phyloP scores from a whole-genome alignment of 2,329 filamentous ascomycete species.

The Pyricularia sp. region DNA sequence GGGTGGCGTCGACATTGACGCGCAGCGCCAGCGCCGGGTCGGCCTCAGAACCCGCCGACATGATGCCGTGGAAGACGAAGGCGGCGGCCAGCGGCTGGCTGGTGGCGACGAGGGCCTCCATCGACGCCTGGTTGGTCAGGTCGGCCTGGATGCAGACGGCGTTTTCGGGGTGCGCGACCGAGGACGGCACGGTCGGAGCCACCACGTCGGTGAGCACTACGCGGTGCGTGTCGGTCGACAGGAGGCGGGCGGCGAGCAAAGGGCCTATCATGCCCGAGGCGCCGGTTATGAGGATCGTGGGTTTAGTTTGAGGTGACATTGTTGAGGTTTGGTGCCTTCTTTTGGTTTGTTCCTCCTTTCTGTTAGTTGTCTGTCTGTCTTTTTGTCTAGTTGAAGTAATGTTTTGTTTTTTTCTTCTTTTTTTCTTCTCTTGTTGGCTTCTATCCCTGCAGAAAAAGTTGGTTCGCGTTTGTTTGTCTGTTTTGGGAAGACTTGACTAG shows the following conservation, averaged over 20 bases:
- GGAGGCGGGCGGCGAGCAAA: constrained; percentile 27
- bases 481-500: no score
- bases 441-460: no score
- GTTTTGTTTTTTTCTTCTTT: no score
- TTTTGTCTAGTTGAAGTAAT: no score
- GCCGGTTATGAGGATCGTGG: constrained; percentile 22
- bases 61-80: constrained; percentile 59
- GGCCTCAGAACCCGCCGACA: constrained; percentile 54
- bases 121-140: constrained; percentile 24
- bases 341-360: not conserved
- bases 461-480: no score
- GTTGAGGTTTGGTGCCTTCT: not conserved
- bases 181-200: constrained; percentile 37
- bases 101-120: constrained; percentile 28
- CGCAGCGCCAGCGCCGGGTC: constrained; percentile 49
- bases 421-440: no score
- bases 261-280: constrained; percentile 24
- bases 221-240: constrained; percentile 27
- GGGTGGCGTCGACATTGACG: constrained; percentile 53
- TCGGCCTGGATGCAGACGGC: constrained; percentile 41
- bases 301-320: not conserved
- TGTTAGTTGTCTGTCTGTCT: no score
- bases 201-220: constrained; percentile 44
- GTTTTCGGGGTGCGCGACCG: constrained; percentile 37
- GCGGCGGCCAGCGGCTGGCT: constrained; percentile 36